Evolutionary conservation across 768 basidiomycete species (phyloP), one percentile per base, ranked within the genome.

Genomic region (Tephrocybe sp.): DNA sequence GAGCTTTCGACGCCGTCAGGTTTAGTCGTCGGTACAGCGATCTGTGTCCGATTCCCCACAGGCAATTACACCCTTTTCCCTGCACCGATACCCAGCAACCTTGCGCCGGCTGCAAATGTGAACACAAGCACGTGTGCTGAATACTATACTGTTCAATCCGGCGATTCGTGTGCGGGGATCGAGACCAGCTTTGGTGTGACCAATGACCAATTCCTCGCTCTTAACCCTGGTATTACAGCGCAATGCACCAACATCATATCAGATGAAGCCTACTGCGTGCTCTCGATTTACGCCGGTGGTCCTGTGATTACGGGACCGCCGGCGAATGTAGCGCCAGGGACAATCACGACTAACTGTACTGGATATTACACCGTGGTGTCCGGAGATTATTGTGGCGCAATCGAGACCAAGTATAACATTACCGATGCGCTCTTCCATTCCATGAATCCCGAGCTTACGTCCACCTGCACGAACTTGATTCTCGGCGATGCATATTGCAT

Each of bases 231-330:
- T 42, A 16, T 42, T 16, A 42, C 18, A 0, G 30, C 27, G 18
- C 26, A 42, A 26, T 42, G 41, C 27, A 42, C 41, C 18, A 42
- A 42, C 27, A 19, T 42, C 12, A 42, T 42, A n/a, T 13, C 30
- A 19, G 41, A 28, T 13, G 27, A 42, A 42, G 39, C 41, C 30
- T 42, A 42, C n/a, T 42, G 41, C 5, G 41, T 42, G 27, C 30
- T 42, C 27, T 28, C 41, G 12, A 42, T 28, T 11, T 42, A 42
- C n/a, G n/a, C n/a, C n/a, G n/a, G n/a, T n/a, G n/a, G n/a, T 30
- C 27, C 41, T 30, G 24, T 28, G 9, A 13, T 19, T 19, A 19
- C n/a, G n/a, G n/a, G n/a, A n/a, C 30, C 30, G 30, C 27, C 41
- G 6, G 5, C 27, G 6, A 42, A 42, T 19, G 16, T 42, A 19